phyloP scores from a whole-genome alignment of 1,284 basidiomycete species.

The Melampsora larici-populina region DNA sequence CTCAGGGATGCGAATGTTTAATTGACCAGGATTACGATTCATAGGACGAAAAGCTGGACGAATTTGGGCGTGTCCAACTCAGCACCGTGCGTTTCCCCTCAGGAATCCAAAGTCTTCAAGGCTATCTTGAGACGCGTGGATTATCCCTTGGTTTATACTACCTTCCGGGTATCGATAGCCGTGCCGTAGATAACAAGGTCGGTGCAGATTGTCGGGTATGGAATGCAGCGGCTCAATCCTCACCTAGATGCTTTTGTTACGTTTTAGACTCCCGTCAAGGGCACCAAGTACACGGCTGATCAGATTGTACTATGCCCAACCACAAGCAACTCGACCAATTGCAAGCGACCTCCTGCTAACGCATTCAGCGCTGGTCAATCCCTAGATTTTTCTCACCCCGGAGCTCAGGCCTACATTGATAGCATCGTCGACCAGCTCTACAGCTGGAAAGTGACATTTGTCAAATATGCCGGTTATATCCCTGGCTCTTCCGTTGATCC shows the following conservation, averaged over 20 bases:
- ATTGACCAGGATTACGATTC: not conserved
- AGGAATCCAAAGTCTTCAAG: not conserved
- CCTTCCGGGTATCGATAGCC: constrained; percentile 2
- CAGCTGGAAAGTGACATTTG: not conserved
- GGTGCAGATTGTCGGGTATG: not conserved
- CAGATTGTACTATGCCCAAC: not conserved
- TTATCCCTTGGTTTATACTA: not conserved
- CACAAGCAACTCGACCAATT: not conserved
- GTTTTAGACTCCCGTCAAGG: not conserved
- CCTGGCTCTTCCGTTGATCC: constrained; percentile 6
- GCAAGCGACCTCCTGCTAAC: constrained; percentile 3
- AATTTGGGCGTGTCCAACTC: not conserved
- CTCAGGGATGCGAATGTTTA: not conserved
- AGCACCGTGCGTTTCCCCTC: not conserved
- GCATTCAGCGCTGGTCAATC: not conserved
- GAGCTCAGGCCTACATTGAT: constrained; percentile 6
- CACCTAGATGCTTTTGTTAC: not conserved
- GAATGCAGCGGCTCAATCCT: not conserved
- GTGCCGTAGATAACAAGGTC: not conserved
- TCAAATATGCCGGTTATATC: not conserved
- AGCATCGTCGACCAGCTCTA: constrained; percentile 2
- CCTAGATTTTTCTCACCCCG: not conserved
- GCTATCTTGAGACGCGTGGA: not conserved
- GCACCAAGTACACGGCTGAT: constrained; percentile 1
- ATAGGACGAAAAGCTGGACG: constrained; percentile 1